Base-by-base conservation (phyloP, 2,329 filamentous ascomycete species). In the Aspergillus hortae region DNA sequence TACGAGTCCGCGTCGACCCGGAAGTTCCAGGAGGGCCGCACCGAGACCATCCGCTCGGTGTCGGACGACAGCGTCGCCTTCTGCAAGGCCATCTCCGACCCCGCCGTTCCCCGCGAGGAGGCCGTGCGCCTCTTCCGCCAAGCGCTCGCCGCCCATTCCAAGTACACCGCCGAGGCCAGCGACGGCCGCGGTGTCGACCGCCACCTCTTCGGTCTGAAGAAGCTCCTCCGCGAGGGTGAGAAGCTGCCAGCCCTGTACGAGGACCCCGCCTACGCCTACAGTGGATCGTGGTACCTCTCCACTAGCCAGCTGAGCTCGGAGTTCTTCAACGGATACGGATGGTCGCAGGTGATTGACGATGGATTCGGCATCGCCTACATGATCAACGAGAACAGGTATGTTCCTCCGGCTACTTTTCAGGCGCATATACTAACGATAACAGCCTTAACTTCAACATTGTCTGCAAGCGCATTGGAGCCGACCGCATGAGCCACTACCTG, bases 281-380 rank as follows among this genome's bases (percentile, higher is more conserved):
- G 87, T 53, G 79, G 81, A 66, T 90, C 87, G 12, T 99, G 94
- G 94, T 96, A 85, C 75, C 79, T 99, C 53, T 92, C 87, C 25
- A 90, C 86, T 25, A 90, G 85, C 55, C 95, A 99, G 77, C 78
- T 99, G 70, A 94, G 88, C 74, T 92, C 87, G 32, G 95, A 99
- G 78, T 96, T 89, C 80, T 99, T 97, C 76, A 99, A 99, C 71
- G 94, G 95, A 21, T 99, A 99, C 74, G 94, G 94, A 43, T 99
- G 94, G 94, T 94, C 89, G 68, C 92, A 99, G 78, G 94, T 99
- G 48, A 88, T 97, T 50, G 92, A 97, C 67, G 89, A 88, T 55
- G 94, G 94, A 27, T 99, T 94, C 75, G 94, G 94, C 59, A 95
- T 99, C 68, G 94, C 94, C 36, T 99, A 99, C 72, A 99, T 99